Evolutionary conservation across 2,329 filamentous ascomycete genomes (phyloP), one percentile per base, ranked within the genome.

Genomic region (Cytospora paraplurivora): DNA sequence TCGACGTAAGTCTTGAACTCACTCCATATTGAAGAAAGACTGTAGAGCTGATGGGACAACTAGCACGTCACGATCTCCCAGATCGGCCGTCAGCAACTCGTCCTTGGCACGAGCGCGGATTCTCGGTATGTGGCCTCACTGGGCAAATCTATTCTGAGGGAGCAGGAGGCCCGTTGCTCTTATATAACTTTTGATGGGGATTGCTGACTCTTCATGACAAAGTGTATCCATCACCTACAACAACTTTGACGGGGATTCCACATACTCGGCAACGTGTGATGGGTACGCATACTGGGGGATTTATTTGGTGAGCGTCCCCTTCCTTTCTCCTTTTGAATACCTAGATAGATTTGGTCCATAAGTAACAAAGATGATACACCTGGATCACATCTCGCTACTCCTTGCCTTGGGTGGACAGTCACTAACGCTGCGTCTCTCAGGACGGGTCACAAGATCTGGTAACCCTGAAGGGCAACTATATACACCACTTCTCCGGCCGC

Each of bases 161-260:
- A 2, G 27, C 27, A 27, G 27, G 27, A 27, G 27, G 27, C 27
- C 2, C 2, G 4, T 27, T 27, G 27, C 27, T 27, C 27, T 27
- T 27, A 27, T 27, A 27, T 27, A 27, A 27, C 27, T 27, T 4
- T 27, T 27, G 27, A 27, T 27, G 27, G 27, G 2, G 27, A 3
- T 27, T 27, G 27, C 27, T 27, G 27, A 27, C 27, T 27, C 27
- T 27, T 27, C 27, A 4, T 27, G 68, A 80, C 79, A 71, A 71
- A 82, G 82, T 56, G 81, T 88, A 21, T 85, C 84, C 34, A 81
- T 88, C 72, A 84, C 84, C 68, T 87, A 88, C 80, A 78, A 71
- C 74, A 81, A 85, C 70, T 82, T 88, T 68, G 80, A 88, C 69
- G 85, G 85, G 53, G 71, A 72, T 32, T 58, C 37, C 19, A 60